phyloP scores from a whole-genome alignment of 2,329 filamentous ascomycete species.

The Fusarium sp. region DNA sequence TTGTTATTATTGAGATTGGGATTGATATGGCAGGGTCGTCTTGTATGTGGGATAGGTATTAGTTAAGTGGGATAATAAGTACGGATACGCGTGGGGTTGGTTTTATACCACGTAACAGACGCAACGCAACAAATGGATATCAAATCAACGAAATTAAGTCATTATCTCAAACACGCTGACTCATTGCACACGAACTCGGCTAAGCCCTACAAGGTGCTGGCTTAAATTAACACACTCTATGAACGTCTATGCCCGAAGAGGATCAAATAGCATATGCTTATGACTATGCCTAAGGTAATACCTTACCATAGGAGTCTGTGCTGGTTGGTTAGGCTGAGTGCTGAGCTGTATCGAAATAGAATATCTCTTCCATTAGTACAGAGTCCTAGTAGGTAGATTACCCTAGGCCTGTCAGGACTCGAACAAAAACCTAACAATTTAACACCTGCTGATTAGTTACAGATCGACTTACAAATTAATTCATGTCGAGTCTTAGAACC shows the following conservation, averaged over 20 bases:
- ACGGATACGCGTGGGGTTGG: constrained; percentile 5
- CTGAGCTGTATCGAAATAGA: constrained; percentile 9
- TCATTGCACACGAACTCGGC: constrained; percentile 18
- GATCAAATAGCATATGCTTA: background rate
- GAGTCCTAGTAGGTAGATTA: too few species aligned
- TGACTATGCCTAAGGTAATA: constrained; percentile 1
- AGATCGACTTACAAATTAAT: background rate
- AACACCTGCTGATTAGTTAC: background rate
- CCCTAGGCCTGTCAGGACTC: background rate
- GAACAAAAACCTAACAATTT: background rate
- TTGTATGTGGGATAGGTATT: background rate
- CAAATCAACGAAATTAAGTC: constrained; percentile 20
- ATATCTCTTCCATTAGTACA: too few species aligned
- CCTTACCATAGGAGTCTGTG: background rate
- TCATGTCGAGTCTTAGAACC: constrained; percentile 6
- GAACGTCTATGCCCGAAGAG: background rate
- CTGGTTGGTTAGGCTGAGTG: constrained; percentile 11
- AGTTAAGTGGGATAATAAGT: constrained; percentile 13
- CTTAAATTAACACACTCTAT: constrained; percentile 15
- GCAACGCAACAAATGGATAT: constrained; percentile 1
- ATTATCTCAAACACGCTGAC: constrained; percentile 5
- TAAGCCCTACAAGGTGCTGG: constrained; percentile 26
- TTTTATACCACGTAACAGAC: too few species aligned
- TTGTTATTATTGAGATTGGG: background rate
- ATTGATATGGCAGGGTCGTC: background rate